Conservation (phyloP, 2,329 filamentous ascomycete species). For the Helicocarpus griseus region DNA sequence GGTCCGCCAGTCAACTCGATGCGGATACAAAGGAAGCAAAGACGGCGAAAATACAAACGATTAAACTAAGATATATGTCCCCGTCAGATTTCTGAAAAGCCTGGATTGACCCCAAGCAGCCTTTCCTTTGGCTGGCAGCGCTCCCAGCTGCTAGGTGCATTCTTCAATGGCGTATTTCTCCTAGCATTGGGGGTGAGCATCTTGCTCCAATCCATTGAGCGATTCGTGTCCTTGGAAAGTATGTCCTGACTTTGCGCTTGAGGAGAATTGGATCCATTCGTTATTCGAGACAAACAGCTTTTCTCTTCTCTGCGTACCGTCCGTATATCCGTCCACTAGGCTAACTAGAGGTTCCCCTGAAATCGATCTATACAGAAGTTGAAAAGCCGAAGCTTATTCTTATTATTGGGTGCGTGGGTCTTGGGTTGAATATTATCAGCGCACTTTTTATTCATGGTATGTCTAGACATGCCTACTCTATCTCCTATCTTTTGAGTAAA, state of each 20-base stretch:
- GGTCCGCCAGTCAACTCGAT: slow-evolving; percentile 12
- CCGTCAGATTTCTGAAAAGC: slow-evolving; percentile 47
- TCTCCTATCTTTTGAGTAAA: background rate
- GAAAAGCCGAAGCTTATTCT: slow-evolving; percentile 57
- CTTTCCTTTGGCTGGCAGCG: slow-evolving; percentile 70
- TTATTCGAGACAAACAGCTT: no score
- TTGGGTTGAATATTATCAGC: slow-evolving; percentile 58
- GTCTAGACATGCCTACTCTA: background rate
- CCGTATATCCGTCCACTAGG: background rate
- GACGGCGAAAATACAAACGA: background rate
- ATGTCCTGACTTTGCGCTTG: slow-evolving; percentile 17
- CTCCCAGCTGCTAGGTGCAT: slow-evolving; percentile 62
- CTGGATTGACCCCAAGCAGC: slow-evolving; percentile 43
- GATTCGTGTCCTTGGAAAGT: slow-evolving; percentile 52
- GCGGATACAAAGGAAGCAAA: background rate
- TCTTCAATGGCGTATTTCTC: slow-evolving; percentile 71
- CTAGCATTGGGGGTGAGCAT: slow-evolving; percentile 66
- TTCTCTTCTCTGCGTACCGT: background rate
- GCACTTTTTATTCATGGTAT: slow-evolving; percentile 56
- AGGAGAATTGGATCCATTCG: background rate
- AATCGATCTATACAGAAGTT: slow-evolving; percentile 38
- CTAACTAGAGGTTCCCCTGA: background rate
- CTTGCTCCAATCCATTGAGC: slow-evolving; percentile 61
- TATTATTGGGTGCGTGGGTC: slow-evolving; percentile 59
- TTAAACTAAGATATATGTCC: background rate